Conservation (phyloP, 73 alveolate species). For the Breviolum minutum region DNA sequence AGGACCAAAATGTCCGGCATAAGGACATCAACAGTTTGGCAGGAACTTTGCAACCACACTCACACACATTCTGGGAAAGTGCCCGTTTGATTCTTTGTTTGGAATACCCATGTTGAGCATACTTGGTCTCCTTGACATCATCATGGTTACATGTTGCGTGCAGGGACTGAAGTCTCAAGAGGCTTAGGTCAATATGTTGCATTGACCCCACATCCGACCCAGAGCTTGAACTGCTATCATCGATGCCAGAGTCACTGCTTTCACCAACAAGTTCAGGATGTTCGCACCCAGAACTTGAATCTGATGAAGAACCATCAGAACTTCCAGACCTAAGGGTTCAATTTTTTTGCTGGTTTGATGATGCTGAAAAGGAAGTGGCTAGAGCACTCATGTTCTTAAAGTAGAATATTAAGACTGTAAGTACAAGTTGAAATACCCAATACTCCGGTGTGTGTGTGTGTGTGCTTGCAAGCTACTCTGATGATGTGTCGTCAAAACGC, state of each 20-base stretch:
- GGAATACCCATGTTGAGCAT: background rate
- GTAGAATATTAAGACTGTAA: background rate
- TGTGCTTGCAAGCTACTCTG: background rate
- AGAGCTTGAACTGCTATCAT: background rate
- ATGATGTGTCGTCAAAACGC: background rate
- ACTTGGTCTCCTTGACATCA: background rate
- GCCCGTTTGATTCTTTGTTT: background rate
- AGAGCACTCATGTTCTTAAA: background rate
- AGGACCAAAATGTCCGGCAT: background rate
- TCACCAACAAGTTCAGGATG: background rate
- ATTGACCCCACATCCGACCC: background rate
- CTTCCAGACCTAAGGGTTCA: background rate
- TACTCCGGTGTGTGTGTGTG: background rate
- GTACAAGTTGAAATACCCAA: no score
- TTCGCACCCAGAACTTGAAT: background rate
- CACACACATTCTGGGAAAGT: background rate
- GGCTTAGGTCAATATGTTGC: background rate
- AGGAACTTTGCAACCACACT: background rate
- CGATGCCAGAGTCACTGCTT: background rate
- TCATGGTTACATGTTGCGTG: background rate
- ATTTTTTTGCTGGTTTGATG: background rate
- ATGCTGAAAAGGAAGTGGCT: background rate
- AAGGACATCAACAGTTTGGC: background rate
- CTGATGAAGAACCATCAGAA: background rate
- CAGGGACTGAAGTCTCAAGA: background rate